Evolutionary conservation across 805 yeast species (phyloP), one percentile per base, ranked within the genome.

Genomic region (Saccharomyces jurei): DNA sequence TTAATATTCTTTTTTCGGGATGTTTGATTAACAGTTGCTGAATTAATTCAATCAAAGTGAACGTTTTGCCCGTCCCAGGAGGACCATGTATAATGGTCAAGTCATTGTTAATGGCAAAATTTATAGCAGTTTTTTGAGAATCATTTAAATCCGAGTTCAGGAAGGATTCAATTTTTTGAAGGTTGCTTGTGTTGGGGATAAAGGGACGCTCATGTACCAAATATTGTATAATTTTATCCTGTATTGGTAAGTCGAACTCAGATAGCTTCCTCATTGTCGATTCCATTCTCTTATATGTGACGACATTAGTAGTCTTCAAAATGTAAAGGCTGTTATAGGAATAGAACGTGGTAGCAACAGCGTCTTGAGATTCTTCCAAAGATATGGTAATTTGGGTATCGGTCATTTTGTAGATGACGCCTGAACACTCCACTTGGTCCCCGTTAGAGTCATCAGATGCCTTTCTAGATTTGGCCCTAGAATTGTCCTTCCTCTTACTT

Each of bases 31-130:
- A 76, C 51, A 89, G 72, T 64, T 91, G 97, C 51, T 86, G 80
- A 41, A 90, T 83, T 6, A 88, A 72, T 63, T 92, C 97, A 9
- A 91, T 82, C 5, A 92, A 62, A 0, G 97, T 91, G 58, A 84
- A 85, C 0, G 98, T 92, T 56, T 82, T 81, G 3, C 92, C 92
- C 0, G 91, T 84, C 0, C 91, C 91, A 4, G 91, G 91, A 1
- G 91, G 90, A 0, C 90, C 91, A 64, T 82, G 87, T 6, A 86
- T 79, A 30, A 86, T 78, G 4, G 81, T 71, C 6, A 86, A 66
- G 2, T 83, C 82, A n/a, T 82, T 79, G 2, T 71, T 67, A 14
- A 89, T 51, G 1, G 95, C 78, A 68, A 86, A 86, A 11, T 73
- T 69, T 8, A 91, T 83, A 0, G 98, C 97, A 2, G 74, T 65